Conservation (phyloP, 371 early-diverging fungal species). For the Fennellomyces sp. region DNA sequence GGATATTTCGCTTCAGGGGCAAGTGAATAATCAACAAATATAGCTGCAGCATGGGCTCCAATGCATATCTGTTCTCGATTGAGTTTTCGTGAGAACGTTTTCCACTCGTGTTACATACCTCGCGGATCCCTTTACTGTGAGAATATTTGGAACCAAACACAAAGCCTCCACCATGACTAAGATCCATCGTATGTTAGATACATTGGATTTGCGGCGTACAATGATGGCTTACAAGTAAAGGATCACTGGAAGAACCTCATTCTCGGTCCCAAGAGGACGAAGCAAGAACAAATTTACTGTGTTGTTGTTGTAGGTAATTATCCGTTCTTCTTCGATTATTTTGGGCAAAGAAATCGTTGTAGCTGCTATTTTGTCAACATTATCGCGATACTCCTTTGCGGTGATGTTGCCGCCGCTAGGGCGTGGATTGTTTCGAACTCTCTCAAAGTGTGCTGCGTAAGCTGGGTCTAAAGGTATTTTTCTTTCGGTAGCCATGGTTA, state of each 20-base stretch:
- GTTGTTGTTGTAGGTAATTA: background rate
- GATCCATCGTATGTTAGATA: background rate
- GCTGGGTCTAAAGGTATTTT: background rate
- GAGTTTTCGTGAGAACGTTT: background rate
- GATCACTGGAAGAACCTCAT: conserved; percentile 11
- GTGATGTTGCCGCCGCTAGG: background rate
- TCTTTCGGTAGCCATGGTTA: background rate
- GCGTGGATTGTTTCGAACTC: background rate
- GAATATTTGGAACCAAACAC: conserved; percentile 15
- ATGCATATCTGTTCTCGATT: conserved; percentile 3
- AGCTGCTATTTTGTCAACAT: background rate
- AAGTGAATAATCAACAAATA: conserved; percentile 26
- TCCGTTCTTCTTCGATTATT: background rate
- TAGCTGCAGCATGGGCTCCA: conserved; percentile 12
- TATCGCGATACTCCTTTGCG: background rate
- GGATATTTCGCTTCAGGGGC: conserved; percentile 33
- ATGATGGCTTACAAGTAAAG: conserved; percentile 13
- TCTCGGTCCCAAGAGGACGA: conserved; percentile 18
- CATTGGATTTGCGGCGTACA: background rate
- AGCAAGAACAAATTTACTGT: background rate
- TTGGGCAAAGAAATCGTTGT: background rate
- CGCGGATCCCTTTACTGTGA: conserved; percentile 11
- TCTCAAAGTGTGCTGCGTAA: background rate
- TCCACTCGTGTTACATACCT: conserved; percentile 10
- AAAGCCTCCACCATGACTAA: conserved; percentile 23